Percentiles rank a stretch among this genome's conserved stretches.
Conservation (phyloP, 768 basidiomycete genomes). For the Mycena kentingensis region DNA sequence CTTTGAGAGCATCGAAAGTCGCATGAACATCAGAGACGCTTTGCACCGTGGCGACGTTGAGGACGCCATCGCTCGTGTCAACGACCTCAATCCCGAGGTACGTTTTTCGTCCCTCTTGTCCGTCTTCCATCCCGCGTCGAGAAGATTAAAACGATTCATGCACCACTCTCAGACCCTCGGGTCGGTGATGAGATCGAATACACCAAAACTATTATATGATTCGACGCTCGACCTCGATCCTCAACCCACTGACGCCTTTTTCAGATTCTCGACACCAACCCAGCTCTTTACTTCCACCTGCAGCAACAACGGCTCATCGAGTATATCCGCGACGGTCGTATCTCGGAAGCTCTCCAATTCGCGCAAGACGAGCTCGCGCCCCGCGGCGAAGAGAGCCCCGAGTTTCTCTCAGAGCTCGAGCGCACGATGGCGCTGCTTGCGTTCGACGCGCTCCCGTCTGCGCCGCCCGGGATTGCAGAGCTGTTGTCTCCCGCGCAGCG, state of each 20-base stretch:
- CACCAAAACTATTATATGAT: conserved; percentile 94
- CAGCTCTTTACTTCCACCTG: conserved; percentile 89
- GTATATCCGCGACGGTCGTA: conserved; percentile 79
- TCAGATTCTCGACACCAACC: conserved; percentile 96
- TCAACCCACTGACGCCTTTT: conserved; percentile 25
- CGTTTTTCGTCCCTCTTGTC: conserved; percentile 38
- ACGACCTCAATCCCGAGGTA: conserved; percentile 97
- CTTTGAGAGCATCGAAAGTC: conserved; percentile 88
- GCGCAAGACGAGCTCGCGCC: conserved; percentile 94
- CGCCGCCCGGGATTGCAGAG: conserved; percentile 71
- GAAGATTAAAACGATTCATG: conserved; percentile 94
- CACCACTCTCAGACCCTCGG: conserved; percentile 91
- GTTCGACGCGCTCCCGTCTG: conserved; percentile 64
- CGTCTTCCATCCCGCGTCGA: conserved; percentile 27
- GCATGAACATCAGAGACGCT: conserved; percentile 93
- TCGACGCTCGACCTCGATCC: conserved; percentile 29
- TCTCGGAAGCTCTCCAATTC: conserved; percentile 82
- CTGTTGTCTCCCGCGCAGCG: conserved; percentile 85
- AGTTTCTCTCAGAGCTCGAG: conserved; percentile 90
- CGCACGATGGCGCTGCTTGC: conserved; percentile 92
- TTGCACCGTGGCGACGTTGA: conserved; percentile 93
- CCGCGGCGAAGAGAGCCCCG: conserved; percentile 91
- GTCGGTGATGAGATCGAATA: conserved; percentile 82
- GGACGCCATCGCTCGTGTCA: conserved; percentile 92
- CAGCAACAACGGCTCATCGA: conserved; percentile 97